A percentile compares a stretch with the other conserved stretches of the same genome.
phyloP scores from a whole-genome alignment of 768 basidiomycete species.

The Dacryopinax spathularia region DNA sequence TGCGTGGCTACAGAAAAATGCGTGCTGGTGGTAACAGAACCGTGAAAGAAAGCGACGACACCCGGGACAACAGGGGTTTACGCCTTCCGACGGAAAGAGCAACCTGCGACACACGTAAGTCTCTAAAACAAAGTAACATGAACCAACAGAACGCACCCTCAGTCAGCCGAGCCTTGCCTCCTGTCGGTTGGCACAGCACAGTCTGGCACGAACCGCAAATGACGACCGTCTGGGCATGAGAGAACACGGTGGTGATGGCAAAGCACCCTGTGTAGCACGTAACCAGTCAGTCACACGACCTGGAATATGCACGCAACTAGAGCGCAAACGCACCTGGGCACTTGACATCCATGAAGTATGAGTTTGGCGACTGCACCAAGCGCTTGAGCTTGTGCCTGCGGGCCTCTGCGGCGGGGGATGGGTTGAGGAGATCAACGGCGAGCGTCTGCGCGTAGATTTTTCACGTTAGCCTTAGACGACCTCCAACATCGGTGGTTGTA shows the following conservation, averaged over 20 bases:
- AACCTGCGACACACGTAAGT: conserved; percentile 38
- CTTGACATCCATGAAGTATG: conserved; percentile 99
- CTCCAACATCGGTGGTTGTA: background rate
- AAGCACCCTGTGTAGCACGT: conserved; percentile 56
- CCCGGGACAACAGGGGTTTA: conserved; percentile 16
- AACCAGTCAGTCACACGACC: conserved; percentile 7
- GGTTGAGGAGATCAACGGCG: conserved; percentile 96
- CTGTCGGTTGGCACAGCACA: conserved; percentile 94
- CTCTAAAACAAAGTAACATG: conserved; percentile 4
- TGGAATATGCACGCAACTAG: conserved; percentile 7
- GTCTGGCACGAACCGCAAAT: conserved; percentile 84
- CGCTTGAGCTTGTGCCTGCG: conserved; percentile 98
- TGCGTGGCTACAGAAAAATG: background rate
- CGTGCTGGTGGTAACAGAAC: background rate
- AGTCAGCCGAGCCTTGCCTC: conserved; percentile 93
- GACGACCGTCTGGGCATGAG: conserved; percentile 96
- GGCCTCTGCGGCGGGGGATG: conserved; percentile 70
- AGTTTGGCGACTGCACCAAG: conserved; percentile 95
- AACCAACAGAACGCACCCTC: conserved; percentile 54
- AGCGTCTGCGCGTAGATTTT: conserved; percentile 48
- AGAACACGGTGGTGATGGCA: conserved; percentile 94
- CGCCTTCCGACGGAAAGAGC: conserved; percentile 91
- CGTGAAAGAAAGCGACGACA: background rate
- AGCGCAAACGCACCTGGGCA: conserved; percentile 66
- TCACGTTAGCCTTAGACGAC: background rate